Evolutionary conservation across 306 rosid species (phyloP).

Genomic region (Quercus mongolica): DNA sequence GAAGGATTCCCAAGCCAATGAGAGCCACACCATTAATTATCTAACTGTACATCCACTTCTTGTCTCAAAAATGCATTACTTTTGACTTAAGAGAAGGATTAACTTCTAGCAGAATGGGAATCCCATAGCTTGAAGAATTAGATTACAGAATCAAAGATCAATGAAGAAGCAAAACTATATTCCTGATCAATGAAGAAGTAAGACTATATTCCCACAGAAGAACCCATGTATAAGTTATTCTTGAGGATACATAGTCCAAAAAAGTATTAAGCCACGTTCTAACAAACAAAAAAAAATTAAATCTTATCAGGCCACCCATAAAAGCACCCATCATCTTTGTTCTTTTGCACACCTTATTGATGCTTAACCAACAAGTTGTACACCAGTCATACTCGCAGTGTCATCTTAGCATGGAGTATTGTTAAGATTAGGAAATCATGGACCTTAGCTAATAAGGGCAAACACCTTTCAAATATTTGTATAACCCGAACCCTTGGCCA

Average conservation of each 20-base stretch:
- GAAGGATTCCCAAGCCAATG: background rate
- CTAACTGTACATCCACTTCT: background rate
- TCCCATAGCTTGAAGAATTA: background rate
- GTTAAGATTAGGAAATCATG: background rate
- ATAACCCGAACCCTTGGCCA: background rate
- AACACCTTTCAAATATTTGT: background rate
- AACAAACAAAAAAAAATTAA: background rate
- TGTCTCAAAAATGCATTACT: background rate
- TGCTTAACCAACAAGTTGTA: conserved; percentile 8
- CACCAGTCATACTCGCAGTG: background rate
- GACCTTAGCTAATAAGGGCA: background rate
- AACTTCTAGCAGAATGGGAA: background rate
- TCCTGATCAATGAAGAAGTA: background rate
- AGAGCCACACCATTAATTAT: background rate
- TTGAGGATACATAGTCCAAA: background rate
- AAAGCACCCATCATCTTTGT: background rate
- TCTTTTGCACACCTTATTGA: background rate
- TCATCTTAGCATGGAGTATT: background rate
- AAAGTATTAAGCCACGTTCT: background rate
- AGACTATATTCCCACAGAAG: background rate
- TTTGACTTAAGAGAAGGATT: background rate
- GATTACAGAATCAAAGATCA: background rate
- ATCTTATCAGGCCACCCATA: background rate
- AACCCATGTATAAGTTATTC: background rate
- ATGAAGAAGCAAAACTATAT: background rate